These are phyloP conservation scores for Phascolomyces articulosus DNA, from an alignment of 371 early-diverging fungal genomes.

Conservation along the genomic window DNA sequence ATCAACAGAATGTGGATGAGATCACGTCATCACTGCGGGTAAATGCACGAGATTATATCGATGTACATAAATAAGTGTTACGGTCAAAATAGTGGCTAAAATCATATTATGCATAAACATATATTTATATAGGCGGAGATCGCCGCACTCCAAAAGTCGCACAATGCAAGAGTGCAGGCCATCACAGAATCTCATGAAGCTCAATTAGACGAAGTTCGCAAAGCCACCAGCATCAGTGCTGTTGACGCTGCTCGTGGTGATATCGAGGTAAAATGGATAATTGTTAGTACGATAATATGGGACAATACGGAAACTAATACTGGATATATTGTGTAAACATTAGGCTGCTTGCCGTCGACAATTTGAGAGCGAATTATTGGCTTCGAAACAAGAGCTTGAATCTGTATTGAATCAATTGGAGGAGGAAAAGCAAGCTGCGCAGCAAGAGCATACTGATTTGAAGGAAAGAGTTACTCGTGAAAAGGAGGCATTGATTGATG, in stretches of 20 bases:
- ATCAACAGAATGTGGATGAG: constrained; percentile 10
- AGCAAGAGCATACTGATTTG: neutral
- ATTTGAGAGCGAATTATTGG: constrained; percentile 12
- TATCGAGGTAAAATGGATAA: constrained; percentile 9
- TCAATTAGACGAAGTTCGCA: constrained; percentile 17
- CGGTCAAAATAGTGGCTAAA: neutral
- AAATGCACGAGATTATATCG: constrained; percentile 6
- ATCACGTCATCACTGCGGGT: constrained; percentile 15
- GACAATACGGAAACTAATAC: no score
- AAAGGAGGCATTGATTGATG: constrained; percentile 10
- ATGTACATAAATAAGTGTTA: neutral
- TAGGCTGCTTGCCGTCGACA: constrained; percentile 18
- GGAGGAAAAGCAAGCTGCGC: constrained; percentile 6
- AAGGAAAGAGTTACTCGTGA: constrained; percentile 4
- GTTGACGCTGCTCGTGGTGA: constrained; percentile 16
- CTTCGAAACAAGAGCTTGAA: constrained; percentile 8
- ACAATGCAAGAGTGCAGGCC: constrained; percentile 15
- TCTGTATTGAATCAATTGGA: constrained; percentile 6
- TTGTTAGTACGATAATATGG: no score
- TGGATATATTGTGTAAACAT: no score
- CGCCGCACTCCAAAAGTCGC: constrained; percentile 16
- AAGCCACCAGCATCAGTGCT: constrained; percentile 12
- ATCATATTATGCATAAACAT: neutral
- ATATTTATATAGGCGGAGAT: constrained; percentile 23
- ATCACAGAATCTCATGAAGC: constrained; percentile 14